phyloP scores from a whole-genome alignment of 495 filamentous ascomycete genomes.

The Neurospora sublineolata region DNA sequence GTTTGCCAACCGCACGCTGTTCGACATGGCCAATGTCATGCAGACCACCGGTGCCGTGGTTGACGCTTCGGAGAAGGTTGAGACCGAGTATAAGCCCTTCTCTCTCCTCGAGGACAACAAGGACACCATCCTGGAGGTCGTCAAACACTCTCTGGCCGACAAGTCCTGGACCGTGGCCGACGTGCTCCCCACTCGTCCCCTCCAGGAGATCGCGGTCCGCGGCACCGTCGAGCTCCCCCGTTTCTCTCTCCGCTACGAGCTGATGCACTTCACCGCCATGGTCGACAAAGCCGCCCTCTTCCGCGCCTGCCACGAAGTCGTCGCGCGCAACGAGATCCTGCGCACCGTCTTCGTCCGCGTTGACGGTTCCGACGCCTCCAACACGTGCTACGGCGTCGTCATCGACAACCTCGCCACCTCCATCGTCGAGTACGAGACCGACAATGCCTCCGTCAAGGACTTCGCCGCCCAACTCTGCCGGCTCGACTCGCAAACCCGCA shows the following conservation, averaged over 20 bases:
- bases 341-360: slow-evolving; percentile 55
- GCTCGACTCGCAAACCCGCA: slow-evolving; percentile 37
- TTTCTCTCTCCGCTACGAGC: slow-evolving; percentile 33
- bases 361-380: slow-evolving; percentile 13
- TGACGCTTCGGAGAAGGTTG: slow-evolving; percentile 1
- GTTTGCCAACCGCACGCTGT: slow-evolving; percentile 40
- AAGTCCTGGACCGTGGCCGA: slow-evolving; percentile 38
- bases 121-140: background rate
- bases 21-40: slow-evolving; percentile 30
- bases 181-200: slow-evolving; percentile 49
- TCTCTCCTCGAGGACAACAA: slow-evolving; percentile 11
- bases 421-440: slow-evolving; percentile 44
- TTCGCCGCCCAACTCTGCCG: slow-evolving; percentile 40
- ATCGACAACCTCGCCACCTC: slow-evolving; percentile 42
- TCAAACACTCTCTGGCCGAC: slow-evolving; percentile 20
- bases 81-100: slow-evolving; percentile 21
- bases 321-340: slow-evolving; percentile 52
- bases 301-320: slow-evolving; percentile 28
- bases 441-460: slow-evolving; percentile 36
- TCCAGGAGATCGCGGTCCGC: slow-evolving; percentile 52
- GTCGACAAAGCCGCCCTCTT: slow-evolving; percentile 21
- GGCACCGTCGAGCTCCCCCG: slow-evolving; percentile 44
- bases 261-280: slow-evolving; percentile 22
- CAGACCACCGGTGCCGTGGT: slow-evolving; percentile 1
- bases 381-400: slow-evolving; percentile 48